These are phyloP conservation scores for Emericellopsis terricola DNA, from an alignment of 495 filamentous ascomycete species.

Conservation along the genomic window DNA sequence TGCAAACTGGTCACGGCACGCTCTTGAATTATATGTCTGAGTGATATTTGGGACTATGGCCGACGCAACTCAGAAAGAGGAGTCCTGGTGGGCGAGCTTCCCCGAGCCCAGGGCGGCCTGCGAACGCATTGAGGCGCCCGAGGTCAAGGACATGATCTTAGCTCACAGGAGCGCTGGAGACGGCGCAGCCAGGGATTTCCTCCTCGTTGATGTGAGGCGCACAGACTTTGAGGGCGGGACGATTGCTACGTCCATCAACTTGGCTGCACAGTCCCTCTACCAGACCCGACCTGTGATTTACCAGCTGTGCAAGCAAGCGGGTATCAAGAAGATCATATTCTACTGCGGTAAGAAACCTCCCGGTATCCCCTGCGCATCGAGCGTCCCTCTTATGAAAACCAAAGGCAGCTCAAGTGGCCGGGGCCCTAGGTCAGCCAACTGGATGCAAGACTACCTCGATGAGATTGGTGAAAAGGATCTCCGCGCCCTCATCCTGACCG, in stretches of 20 bases:
- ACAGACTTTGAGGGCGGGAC: conserved; percentile 14
- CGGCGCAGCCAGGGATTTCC: conserved; percentile 4
- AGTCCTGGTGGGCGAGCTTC: conserved; percentile 22
- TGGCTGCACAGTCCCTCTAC: conserved; percentile 31
- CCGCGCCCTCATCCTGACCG: conserved; percentile 22
- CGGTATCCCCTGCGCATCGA: too few relatives aligned
- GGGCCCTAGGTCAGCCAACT: conserved; percentile 27
- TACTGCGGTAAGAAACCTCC: conserved; percentile 29
- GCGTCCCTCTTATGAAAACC: too few relatives aligned
- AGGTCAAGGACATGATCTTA: conserved; percentile 7
- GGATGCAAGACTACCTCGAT: conserved; percentile 26
- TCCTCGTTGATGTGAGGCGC: conserved; percentile 14
- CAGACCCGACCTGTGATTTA: conserved; percentile 18
- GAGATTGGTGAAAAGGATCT: conserved; percentile 16
- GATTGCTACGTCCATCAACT: conserved; percentile 17
- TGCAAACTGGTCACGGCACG: too few relatives aligned
- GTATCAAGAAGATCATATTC: conserved; percentile 25
- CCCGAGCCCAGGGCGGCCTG: conserved; percentile 8
- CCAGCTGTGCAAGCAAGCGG: conserved; percentile 20
- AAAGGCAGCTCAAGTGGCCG: conserved; percentile 24
- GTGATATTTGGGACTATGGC: too few relatives aligned
- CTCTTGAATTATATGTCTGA: too few relatives aligned
- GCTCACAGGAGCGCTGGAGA: conserved; percentile 1
- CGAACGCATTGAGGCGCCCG: conserved; percentile 3
- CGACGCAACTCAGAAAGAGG: background rate